Conservation (phyloP, 2,329 filamentous ascomycete genomes). For the Colletotrichum orchidophilum region DNA sequence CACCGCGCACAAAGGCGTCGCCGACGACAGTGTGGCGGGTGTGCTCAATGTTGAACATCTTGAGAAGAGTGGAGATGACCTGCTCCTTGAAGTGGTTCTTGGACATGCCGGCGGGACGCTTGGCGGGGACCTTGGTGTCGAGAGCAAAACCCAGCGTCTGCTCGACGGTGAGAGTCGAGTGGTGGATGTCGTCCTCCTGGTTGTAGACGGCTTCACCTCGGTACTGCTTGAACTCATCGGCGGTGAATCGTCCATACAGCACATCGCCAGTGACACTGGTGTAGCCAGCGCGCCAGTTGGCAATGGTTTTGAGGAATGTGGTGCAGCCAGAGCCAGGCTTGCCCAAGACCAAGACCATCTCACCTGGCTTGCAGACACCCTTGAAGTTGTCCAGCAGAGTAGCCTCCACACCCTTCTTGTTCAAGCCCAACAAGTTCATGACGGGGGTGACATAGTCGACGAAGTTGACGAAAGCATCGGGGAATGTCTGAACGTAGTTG, state of each 20-base stretch:
- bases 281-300: conserved; percentile 71
- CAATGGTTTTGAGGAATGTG: conserved; percentile 74
- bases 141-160: conserved; percentile 88
- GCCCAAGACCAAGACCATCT: conserved; percentile 88
- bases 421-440: conserved; percentile 69
- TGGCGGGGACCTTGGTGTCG: conserved; percentile 85
- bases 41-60: conserved; percentile 95
- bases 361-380: conserved; percentile 78
- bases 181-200: conserved; percentile 86
- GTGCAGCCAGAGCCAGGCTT: conserved; percentile 79
- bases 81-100: conserved; percentile 80
- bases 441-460: conserved; percentile 78
- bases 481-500: conserved; percentile 80
- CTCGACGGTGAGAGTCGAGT: conserved; percentile 85
- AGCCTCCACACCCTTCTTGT: conserved; percentile 74
- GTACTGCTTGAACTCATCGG: conserved; percentile 77
- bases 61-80: conserved; percentile 78
- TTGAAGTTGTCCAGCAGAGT: conserved; percentile 79
- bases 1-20: conserved; percentile 80
- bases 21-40: conserved; percentile 87
- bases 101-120: conserved; percentile 77
- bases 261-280: conserved; percentile 73
- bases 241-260: conserved; percentile 77
- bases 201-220: conserved; percentile 88
- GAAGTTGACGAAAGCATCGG: conserved; percentile 79